Evolutionary conservation across 163 green algal species (phyloP).

Genomic region (Dunaliella salina): DNA sequence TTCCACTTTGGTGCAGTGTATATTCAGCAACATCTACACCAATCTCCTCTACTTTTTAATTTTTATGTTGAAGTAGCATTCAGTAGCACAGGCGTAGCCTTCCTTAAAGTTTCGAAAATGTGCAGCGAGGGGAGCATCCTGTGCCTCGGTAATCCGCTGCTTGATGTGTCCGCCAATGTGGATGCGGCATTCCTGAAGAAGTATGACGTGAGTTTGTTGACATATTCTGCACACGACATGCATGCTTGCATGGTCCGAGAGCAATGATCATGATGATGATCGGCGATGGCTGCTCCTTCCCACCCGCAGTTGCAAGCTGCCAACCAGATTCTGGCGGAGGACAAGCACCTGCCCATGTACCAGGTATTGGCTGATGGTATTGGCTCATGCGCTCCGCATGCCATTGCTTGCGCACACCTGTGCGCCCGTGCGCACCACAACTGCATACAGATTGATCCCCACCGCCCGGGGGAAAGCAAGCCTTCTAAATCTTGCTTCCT

Average conservation of each 20-base stretch:
- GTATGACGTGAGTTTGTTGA: slow-evolving; percentile 67
- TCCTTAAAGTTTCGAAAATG: neutral
- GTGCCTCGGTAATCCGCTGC: slow-evolving; percentile 86
- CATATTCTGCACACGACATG: too few relatives aligned
- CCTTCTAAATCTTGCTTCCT: too few relatives aligned
- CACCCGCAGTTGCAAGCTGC: slow-evolving; percentile 79
- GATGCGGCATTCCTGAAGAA: slow-evolving; percentile 88
- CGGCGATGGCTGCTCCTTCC: neutral
- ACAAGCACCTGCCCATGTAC: slow-evolving; percentile 94
- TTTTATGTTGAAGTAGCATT: neutral
- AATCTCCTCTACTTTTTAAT: neutral
- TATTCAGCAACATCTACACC: neutral
- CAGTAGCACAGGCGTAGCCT: neutral
- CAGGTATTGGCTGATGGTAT: slow-evolving; percentile 38
- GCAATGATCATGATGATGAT: neutral
- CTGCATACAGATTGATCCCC: too few relatives aligned
- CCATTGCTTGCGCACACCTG: too few relatives aligned
- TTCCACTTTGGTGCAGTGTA: neutral
- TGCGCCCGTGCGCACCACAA: too few relatives aligned
- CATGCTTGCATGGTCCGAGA: too few relatives aligned
- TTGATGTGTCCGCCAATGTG: slow-evolving; percentile 87
- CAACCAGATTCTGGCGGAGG: slow-evolving; percentile 98
- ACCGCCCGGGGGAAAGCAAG: too few relatives aligned
- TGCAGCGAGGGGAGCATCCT: slow-evolving; percentile 43
- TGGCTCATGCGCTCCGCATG: too few relatives aligned